phyloP scores from a whole-genome alignment of 2,329 filamentous ascomycete species.

The Penicillium paneum region DNA sequence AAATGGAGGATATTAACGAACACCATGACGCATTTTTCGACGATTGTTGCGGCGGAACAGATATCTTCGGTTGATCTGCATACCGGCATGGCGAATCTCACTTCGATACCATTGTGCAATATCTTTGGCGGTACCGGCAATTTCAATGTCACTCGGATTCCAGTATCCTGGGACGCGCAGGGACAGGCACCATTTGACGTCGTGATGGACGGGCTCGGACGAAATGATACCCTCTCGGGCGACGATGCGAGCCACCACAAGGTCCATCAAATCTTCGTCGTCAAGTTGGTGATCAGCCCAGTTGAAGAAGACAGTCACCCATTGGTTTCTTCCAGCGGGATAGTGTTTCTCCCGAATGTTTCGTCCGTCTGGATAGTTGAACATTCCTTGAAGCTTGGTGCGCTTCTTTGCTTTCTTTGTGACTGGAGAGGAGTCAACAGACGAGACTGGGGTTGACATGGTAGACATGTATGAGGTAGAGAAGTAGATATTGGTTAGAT shows the following conservation, averaged over 20 bases:
- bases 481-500: not conserved
- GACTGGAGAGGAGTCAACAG: not conserved
- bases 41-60: not conserved
- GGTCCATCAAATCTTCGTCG: not conserved
- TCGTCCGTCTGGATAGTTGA: not conserved
- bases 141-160: not conserved
- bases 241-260: not conserved
- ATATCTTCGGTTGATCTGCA: not conserved
- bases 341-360: not conserved
- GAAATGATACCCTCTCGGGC: slow-evolving; percentile 2
- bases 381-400: not conserved
- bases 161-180: not conserved
- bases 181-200: not conserved
- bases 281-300: not conserved
- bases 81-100: not conserved
- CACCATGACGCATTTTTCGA: not conserved
- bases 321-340: not conserved
- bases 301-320: slow-evolving; percentile 6
- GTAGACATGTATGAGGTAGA: too few species aligned
- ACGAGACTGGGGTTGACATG: not conserved
- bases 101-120: not conserved
- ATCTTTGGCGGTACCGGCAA: not conserved
- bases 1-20: not conserved
- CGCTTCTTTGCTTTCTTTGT: not conserved
- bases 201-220: slow-evolving; percentile 1